These are phyloP conservation scores for Trichosporon sp. DNA, from an alignment of 1,284 basidiomycete genomes.

Conservation along the genomic window DNA sequence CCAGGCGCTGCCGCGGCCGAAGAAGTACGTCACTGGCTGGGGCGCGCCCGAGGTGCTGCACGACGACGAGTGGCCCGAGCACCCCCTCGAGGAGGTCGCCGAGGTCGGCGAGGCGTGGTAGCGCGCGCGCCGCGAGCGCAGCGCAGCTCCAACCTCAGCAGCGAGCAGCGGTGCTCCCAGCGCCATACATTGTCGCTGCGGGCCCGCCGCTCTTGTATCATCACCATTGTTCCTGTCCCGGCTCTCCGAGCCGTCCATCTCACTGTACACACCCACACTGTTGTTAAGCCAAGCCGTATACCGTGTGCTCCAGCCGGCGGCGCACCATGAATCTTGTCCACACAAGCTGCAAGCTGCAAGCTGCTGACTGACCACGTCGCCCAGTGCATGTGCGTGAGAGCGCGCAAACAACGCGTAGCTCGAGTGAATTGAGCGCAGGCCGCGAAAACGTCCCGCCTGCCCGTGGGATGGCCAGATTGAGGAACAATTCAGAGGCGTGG, in stretches of 20 bases:
- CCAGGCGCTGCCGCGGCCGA: constrained; percentile 18
- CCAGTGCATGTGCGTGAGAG: too few relatives aligned
- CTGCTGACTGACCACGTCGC: too few relatives aligned
- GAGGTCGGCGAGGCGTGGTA: constrained; percentile 9
- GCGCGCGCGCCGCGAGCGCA: not conserved
- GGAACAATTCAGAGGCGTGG: too few relatives aligned
- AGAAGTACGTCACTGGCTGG: constrained; percentile 33
- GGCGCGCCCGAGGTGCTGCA: constrained; percentile 37
- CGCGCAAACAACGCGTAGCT: too few relatives aligned
- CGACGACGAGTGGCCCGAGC: constrained; percentile 27
- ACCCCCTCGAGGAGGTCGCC: constrained; percentile 9
- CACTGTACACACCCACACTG: not conserved
- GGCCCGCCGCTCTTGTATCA: not conserved
- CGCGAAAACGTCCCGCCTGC: too few relatives aligned
- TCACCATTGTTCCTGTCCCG: not conserved
- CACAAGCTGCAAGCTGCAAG: too few relatives aligned
- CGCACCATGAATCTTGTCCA: not conserved
- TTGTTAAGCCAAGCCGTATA: not conserved
- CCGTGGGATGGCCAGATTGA: too few relatives aligned
- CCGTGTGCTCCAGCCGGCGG: too few relatives aligned
- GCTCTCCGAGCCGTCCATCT: not conserved
- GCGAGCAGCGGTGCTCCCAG: too few relatives aligned
- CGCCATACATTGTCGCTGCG: too few relatives aligned
- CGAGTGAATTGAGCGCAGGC: too few relatives aligned
- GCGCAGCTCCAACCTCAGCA: not conserved